These are phyloP conservation scores for Picea abies DNA, from an alignment of 83 land plant species.

Conservation along the genomic window DNA sequence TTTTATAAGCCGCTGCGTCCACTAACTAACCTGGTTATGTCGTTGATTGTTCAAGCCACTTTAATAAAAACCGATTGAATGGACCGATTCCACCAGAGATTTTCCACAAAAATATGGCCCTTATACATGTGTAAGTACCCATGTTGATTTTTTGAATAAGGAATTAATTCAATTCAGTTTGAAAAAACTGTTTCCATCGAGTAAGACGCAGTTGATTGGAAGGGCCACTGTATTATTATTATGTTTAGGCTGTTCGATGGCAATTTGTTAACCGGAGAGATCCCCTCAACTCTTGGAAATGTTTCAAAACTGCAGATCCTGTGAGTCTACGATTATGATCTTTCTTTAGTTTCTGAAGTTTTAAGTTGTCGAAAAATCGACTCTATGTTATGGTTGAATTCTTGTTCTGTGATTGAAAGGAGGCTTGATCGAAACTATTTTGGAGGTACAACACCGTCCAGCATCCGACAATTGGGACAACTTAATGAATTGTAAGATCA, in stretches of 20 bases:
- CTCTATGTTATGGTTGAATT: too few relatives aligned
- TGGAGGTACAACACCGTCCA: too few relatives aligned
- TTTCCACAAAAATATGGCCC: too few relatives aligned
- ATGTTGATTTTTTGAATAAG: constrained; percentile 4
- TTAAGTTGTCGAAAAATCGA: too few relatives aligned
- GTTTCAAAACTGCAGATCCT: constrained; percentile 60
- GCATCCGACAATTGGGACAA: too few relatives aligned
- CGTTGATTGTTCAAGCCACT: constrained; percentile 32
- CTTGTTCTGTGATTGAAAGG: too few relatives aligned
- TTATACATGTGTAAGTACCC: not conserved
- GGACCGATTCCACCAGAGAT: too few relatives aligned
- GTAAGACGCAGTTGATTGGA: not conserved
- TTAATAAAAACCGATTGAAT: constrained; percentile 31
- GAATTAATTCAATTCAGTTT: not conserved
- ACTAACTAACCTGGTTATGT: not conserved
- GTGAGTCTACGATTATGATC: constrained; percentile 35
- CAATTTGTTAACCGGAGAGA: constrained; percentile 43
- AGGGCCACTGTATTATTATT: not conserved
- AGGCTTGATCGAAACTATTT: too few relatives aligned
- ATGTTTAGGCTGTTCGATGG: constrained; percentile 44
- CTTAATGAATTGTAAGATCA: too few relatives aligned
- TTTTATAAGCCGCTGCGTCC: not conserved
- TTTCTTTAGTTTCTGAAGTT: too few relatives aligned
- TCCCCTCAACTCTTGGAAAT: constrained; percentile 56
- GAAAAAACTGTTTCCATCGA: too few relatives aligned